These are phyloP conservation scores for Cordyceps tenuipes DNA, from an alignment of 2,329 filamentous ascomycete genomes.

Conservation along the genomic window DNA sequence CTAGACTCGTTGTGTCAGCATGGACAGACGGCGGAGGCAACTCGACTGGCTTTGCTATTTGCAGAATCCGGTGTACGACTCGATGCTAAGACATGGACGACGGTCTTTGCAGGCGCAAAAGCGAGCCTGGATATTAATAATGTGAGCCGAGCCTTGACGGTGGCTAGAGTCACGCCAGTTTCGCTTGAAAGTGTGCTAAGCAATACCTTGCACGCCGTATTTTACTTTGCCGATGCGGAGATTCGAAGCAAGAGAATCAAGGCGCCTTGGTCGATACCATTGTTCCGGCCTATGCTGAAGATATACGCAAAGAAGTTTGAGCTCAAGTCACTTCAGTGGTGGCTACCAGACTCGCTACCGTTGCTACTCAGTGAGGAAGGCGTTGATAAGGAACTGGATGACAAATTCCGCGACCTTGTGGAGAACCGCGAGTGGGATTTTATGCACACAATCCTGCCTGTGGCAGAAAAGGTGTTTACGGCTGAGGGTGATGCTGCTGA, in stretches of 20 bases:
- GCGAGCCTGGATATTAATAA: constrained; percentile 41
- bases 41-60: constrained; percentile 26
- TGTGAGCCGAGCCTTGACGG: constrained; percentile 33
- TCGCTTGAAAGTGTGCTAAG: constrained; percentile 27
- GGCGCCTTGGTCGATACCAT: constrained; percentile 26
- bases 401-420: constrained; percentile 16
- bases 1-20: constrained; percentile 62
- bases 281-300: constrained; percentile 40
- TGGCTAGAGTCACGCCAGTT: constrained; percentile 41
- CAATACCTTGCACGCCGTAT: constrained; percentile 40
- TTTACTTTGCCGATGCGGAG: constrained; percentile 35
- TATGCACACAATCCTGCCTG: constrained; percentile 24
- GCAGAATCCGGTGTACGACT: constrained; percentile 44
- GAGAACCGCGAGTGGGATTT: constrained; percentile 22
- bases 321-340: constrained; percentile 34
- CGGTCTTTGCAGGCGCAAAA: constrained; percentile 65
- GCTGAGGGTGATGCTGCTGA: constrained; percentile 13
- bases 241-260: constrained; percentile 20
- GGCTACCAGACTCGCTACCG: constrained; percentile 29
- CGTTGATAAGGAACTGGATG: constrained; percentile 14
- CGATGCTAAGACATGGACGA: constrained; percentile 58
- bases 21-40: constrained; percentile 27
- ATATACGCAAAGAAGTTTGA: constrained; percentile 42
- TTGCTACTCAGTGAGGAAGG: constrained; percentile 17
- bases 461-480: constrained; percentile 25